Evolutionary conservation across 169 alveolate genomes (phyloP), one percentile per base, ranked within the genome.

Genomic region (Plasmodium gonderi): DNA sequence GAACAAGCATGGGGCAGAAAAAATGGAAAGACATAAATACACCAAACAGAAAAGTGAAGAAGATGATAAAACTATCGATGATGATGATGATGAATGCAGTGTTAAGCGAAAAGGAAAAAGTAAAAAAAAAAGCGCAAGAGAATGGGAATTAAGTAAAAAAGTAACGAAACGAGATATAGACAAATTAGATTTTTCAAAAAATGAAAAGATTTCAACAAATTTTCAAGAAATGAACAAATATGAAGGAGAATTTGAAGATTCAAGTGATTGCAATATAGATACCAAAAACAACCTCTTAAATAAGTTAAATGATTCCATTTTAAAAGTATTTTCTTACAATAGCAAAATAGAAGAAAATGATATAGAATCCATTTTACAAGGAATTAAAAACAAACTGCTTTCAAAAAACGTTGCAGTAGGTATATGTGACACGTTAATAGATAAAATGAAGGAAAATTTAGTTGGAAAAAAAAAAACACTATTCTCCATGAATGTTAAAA

Each of bases 391-490:
- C 31, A 91, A 94, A 54, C 93, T 98, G 9, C 94, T 97, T 91
- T 97, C 96, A 72, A 98, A 98, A 91, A 98, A 98, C 95, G 99
- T 98, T 9, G 99, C 99, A 3, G 92, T 95, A 76, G 98, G 96
- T 80, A 97, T 98, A 44, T 98, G 99, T 20, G 95, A 97, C 69
- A 95, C 96, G 40, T 75, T 98, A 68, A 96, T 98, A 74, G 97
- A 96, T 36, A 94, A 97, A 33, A 97, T 98, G 14, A 96, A 95
- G 69, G 95, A 92, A 49, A 96, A 97, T n/a, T 85, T 98, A 49
- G 81, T 97, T 44, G 96, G 97, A 23, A 95, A 97, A 17, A 97
- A 96, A 94, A 97, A 98, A 47, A 96, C 97, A 36, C 95, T 97
- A 7, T 96, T 97, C 89, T 94, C 98, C 7, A 91, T 97, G 36